These are phyloP conservation scores for Cladosporium velox DNA, from an alignment of 2,329 filamentous ascomycete species.

Conservation along the genomic window DNA sequence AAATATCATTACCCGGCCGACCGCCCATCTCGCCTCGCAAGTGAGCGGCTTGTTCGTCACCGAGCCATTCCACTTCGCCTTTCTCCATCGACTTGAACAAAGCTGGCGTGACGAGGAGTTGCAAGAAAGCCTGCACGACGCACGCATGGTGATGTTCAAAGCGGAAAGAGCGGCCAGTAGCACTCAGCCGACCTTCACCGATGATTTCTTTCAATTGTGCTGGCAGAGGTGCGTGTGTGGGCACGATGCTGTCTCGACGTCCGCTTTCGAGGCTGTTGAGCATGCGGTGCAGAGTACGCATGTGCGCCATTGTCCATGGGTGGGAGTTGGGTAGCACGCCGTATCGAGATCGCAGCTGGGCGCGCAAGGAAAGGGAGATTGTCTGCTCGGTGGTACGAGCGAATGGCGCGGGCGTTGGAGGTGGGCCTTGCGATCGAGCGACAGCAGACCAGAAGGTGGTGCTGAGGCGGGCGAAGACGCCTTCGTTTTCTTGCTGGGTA, in stretches of 20 bases:
- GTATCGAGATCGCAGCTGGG: conserved; percentile 37
- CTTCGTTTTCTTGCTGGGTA: conserved; percentile 6
- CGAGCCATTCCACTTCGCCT: conserved; percentile 36
- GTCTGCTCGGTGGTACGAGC: conserved; percentile 20
- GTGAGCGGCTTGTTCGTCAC: conserved; percentile 29
- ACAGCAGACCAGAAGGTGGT: conserved; percentile 35
- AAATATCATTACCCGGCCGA: neutral
- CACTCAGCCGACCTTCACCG: conserved; percentile 23
- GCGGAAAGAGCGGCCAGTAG: conserved; percentile 27
- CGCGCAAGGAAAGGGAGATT: conserved; percentile 28
- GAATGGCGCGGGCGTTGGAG: conserved; percentile 15
- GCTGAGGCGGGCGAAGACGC: conserved; percentile 31
- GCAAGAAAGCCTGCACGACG: conserved; percentile 36
- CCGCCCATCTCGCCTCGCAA: conserved; percentile 28
- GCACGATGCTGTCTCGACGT: conserved; percentile 35
- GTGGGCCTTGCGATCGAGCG: conserved; percentile 28
- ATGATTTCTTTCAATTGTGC: conserved; percentile 24
- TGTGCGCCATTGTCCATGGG: conserved; percentile 40
- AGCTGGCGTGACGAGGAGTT: conserved; percentile 30
- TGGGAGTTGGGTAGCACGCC: conserved; percentile 35
- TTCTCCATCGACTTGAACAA: conserved; percentile 29
- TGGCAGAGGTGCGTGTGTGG: conserved; percentile 29
- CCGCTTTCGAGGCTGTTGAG: conserved; percentile 35
- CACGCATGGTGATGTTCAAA: conserved; percentile 34
- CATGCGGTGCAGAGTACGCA: conserved; percentile 41